A percentile compares a stretch with the other conserved stretches of the same genome.
Conservation (phyloP, 306 rosid species). For the Malus sieversii region DNA sequence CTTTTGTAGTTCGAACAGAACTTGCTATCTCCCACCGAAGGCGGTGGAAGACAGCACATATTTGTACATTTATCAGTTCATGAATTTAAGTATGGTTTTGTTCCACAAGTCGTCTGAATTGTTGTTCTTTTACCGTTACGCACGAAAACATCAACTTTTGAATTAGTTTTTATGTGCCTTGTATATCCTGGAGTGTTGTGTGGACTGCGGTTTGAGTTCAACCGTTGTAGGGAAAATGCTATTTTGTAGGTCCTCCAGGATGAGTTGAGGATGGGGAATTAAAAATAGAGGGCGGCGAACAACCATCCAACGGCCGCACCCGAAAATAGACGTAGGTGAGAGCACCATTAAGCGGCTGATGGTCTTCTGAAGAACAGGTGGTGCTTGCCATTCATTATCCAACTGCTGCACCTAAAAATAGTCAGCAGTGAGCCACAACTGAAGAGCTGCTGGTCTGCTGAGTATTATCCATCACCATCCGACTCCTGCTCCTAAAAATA, state of each 20-base stretch:
- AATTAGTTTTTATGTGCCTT: neutral
- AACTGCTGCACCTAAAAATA: neutral
- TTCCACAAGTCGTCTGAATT: neutral
- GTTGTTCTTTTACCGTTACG: neutral
- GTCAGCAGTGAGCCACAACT: neutral
- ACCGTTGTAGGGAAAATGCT: neutral
- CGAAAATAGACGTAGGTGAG: neutral
- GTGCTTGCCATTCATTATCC: neutral
- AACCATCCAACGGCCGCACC: neutral
- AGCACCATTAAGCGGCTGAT: too few species aligned
- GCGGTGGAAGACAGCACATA: slow-evolving; percentile 33
- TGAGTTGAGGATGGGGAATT: neutral
- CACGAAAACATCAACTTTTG: neutral
- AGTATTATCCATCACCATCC: neutral
- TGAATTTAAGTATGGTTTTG: slow-evolving; percentile 10
- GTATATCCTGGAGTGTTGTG: neutral
- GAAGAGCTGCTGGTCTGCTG: neutral
- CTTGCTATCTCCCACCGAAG: slow-evolving; percentile 34
- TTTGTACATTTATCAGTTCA: slow-evolving; percentile 37
- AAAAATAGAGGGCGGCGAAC: neutral
- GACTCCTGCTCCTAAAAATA: neutral
- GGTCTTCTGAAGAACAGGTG: neutral
- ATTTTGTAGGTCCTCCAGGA: neutral
- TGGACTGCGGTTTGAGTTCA: neutral
- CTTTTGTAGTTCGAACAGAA: slow-evolving; percentile 13